Evolutionary conservation across 345 rosid genomes (phyloP).

Genomic region (Geranium rotundifolium): DNA sequence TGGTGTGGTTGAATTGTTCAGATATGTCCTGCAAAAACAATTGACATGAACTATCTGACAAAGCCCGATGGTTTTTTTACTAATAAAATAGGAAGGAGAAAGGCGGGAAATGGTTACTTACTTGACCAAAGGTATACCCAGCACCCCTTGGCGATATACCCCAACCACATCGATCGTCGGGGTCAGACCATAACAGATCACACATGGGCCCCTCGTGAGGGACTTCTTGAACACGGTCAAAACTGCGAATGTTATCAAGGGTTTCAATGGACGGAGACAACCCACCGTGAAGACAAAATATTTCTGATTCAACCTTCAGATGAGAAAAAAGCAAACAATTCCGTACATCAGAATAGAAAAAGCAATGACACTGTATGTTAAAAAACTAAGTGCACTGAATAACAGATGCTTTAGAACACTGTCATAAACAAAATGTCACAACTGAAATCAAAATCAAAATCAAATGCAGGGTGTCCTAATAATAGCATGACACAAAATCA

Average conservation of each 20-base stretch:
- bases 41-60: background rate
- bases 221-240: slow-evolving; percentile 91
- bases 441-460: no score
- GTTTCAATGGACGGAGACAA: slow-evolving; percentile 86
- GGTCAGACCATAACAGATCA: slow-evolving; percentile 96
- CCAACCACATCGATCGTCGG: slow-evolving; percentile 96
- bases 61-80: no score
- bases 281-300: slow-evolving; percentile 90
- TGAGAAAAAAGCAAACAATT: background rate
- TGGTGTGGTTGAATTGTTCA: slow-evolving; percentile 87
- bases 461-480: background rate
- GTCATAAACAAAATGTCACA: background rate
- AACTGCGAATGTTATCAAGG: slow-evolving; percentile 79
- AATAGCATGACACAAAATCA: no score
- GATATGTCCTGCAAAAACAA: slow-evolving; percentile 66
- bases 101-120: slow-evolving; percentile 11
- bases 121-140: slow-evolving; percentile 95
- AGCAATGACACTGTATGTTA: background rate
- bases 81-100: no score
- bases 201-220: slow-evolving; percentile 99
- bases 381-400: background rate
- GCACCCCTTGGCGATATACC: slow-evolving; percentile 98
- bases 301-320: slow-evolving; percentile 87
- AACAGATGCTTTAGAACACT: background rate
- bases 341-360: background rate